Evolutionary conservation across 2,329 filamentous ascomycete genomes (phyloP).

Genomic region (Fusarium oligoseptatum): DNA sequence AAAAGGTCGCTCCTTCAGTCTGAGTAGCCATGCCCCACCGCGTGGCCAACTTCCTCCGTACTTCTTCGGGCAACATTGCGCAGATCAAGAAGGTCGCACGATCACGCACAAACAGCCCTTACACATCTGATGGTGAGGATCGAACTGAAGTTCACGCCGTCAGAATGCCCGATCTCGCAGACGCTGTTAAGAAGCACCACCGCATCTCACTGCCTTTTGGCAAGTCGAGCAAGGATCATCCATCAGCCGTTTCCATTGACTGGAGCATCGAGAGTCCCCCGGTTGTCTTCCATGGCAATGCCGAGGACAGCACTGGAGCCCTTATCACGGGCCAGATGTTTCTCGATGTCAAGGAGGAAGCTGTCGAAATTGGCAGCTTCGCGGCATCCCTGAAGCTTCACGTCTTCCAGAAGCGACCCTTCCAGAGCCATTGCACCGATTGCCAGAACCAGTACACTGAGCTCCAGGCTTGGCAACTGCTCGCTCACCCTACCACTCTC

Average conservation of each 20-base stretch:
- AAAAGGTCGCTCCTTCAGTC: slow-evolving; percentile 36
- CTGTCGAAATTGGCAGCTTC: slow-evolving; percentile 78
- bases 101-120: slow-evolving; percentile 51
- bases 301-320: slow-evolving; percentile 83
- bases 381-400: slow-evolving; percentile 78
- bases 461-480: slow-evolving; percentile 83
- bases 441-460: slow-evolving; percentile 80
- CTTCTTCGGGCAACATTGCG: slow-evolving; percentile 67
- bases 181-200: slow-evolving; percentile 58
- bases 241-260: slow-evolving; percentile 59
- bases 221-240: slow-evolving; percentile 59
- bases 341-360: slow-evolving; percentile 76
- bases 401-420: slow-evolving; percentile 84
- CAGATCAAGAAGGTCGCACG: slow-evolving; percentile 60
- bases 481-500: slow-evolving; percentile 68
- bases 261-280: slow-evolving; percentile 87
- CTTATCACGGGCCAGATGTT: slow-evolving; percentile 87
- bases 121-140: slow-evolving; percentile 54
- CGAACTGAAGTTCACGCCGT: slow-evolving; percentile 46
- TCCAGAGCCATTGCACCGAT: slow-evolving; percentile 80
- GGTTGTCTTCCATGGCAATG: slow-evolving; percentile 83
- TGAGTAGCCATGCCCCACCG: slow-evolving; percentile 66
- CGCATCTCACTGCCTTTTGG: slow-evolving; percentile 58
- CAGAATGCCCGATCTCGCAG: slow-evolving; percentile 56
- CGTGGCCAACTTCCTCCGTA: slow-evolving; percentile 69